Base-by-base conservation (phyloP, 495 filamentous ascomycete genomes). In the Antarctomyces pellizariae region DNA sequence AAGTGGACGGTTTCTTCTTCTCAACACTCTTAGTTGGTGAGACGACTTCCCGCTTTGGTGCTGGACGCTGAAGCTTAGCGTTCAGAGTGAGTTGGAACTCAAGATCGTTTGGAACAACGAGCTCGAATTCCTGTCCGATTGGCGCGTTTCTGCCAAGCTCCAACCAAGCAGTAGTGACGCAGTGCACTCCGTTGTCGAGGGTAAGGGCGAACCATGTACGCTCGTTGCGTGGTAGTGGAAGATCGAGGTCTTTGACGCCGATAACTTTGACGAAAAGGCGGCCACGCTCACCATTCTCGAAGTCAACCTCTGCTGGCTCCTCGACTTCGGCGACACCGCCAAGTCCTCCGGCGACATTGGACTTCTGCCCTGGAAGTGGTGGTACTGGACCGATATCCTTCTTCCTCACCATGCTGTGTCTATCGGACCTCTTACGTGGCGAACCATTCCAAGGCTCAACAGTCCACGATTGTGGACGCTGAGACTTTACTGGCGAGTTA, bases 61-160 rank as follows among this genome's bases (percentile, higher is more conserved):
- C 64, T 10, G 77, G 77, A 37, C 74, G 70, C 35, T 90, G 76
- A 14, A 92, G 57, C 54, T 92, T 93, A 32, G 84, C 86, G 34
- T 93, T 89, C 12, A 97, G 63, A 1, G 86, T 95, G 16, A 97
- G 62, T 43, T 93, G 84, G 48, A 97, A 97, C 46, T 97, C 86
- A 13, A 97, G 62, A 37, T 95, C 84, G 37, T 90, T 82, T 20
- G 89, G 74, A 20, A 97, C 86, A 28, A 93, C 83, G 19, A 97
- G 68, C 48, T 97, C 86, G 34, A 97, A 97, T 45, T 97, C 86
- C 40, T 97, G 86, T 11, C 86, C 86, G 38, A 97, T 93, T 2
- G 89, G 84, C 10, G 89, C 89, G 22, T 70, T 82, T 32, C 75
- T 76, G 25, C 82, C 89, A 14, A 97, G 57, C 45, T 97, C 86